Base-by-base conservation (phyloP, 495 filamentous ascomycete species). In the Immersiella caudata region DNA sequence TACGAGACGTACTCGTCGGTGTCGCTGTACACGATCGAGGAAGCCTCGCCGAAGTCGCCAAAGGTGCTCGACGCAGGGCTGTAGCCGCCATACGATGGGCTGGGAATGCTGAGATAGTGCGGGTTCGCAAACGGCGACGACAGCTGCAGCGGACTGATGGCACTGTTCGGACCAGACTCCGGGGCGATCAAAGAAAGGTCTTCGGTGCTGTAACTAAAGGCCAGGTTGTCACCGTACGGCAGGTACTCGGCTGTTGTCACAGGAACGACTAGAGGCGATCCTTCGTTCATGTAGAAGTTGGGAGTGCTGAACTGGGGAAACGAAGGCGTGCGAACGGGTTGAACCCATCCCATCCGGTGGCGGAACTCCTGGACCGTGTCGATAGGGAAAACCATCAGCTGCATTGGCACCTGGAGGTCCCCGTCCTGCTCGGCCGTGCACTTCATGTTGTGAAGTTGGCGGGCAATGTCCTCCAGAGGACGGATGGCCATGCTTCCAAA, bases 391-490 rank as follows among this genome's bases (percentile, higher is more conserved):
- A 87, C 82, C 86, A 90, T 88, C 36, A 89, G 76, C 22, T 75
- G 69, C 51, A 89, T 76, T 51, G 86, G 82, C 26, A 82, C 83
- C 70, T 83, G 80, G 55, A 80, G 71, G 29, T 80, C 80, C 12
- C 79, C 78, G 22, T 81, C 78, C 33, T 80, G 75, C 51, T 73
- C 78, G 46, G 79, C 79, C 11, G 80, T 79, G 62, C 78, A 75
- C 67, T 79, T 82, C 73, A 83, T 78, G 60, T 78, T 80, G 56
- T 83, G 75, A 21, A 91, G 81, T 21, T 83, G 88, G 52, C 85
- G 85, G 64, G 91, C 88, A 55, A 93, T 93, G 72, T 94, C 88
- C 74, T 93, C 91, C 35, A 93, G 90, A 1, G 90, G 90, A 2
- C 85, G 84, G 56, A 93, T 82, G 4, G 89, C 88, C 73, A 94